Conservation (phyloP, 2,329 filamentous ascomycete genomes). For the Aspergillus latus region DNA sequence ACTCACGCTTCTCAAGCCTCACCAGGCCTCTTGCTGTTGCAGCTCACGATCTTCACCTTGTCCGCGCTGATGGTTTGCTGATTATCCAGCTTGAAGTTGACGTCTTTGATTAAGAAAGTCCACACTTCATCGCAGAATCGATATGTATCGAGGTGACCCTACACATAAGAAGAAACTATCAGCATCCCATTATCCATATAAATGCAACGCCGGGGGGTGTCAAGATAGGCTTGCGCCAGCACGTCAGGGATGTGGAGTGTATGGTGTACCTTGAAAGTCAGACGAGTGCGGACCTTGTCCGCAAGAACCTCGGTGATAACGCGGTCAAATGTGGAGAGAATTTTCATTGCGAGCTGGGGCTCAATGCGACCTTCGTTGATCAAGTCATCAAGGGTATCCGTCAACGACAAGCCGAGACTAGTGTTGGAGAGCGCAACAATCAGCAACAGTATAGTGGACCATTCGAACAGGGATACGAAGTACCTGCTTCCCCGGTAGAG, state of each 20-base stretch:
- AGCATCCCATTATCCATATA: background rate
- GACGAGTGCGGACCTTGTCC: constrained; percentile 84
- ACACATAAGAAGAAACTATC: constrained; percentile 10
- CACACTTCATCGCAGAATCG: constrained; percentile 99
- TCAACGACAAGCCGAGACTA: constrained; percentile 90
- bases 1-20: constrained; percentile 41
- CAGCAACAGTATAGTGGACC: background rate
- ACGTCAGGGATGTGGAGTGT: background rate
- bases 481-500: constrained; percentile 99
- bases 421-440: constrained; percentile 14
- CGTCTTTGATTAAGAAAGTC: constrained; percentile 98
- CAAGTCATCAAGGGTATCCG: constrained; percentile 94
- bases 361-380: constrained; percentile 95
- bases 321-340: constrained; percentile 91
- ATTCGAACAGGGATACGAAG: background rate
- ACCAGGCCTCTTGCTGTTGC: constrained; percentile 80
- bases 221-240: background rate
- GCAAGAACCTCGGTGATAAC: constrained; percentile 87
- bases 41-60: constrained; percentile 97
- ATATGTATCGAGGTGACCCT: constrained; percentile 98
- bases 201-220: background rate
- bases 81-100: constrained; percentile 97
- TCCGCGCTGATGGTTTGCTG: constrained; percentile 74
- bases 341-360: constrained; percentile 98
- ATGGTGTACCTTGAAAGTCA: constrained; percentile 84